Evolutionary conservation across 192 early-diverging fungal species (phyloP), one percentile per base, ranked within the genome.

Genomic region (Lobosporangium transversale): DNA sequence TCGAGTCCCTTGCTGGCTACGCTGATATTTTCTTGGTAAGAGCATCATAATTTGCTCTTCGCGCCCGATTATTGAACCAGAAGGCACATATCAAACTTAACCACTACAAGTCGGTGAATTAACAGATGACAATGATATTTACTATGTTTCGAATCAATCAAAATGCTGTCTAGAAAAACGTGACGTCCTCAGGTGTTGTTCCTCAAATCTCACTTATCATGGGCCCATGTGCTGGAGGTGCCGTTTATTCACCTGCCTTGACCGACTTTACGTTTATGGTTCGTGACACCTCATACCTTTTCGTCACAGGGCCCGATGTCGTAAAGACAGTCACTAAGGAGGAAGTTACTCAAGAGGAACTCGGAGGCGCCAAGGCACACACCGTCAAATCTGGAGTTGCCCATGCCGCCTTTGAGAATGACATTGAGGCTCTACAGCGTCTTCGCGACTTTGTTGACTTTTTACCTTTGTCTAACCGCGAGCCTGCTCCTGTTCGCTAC

Each of bases 231-330:
- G 97, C 97, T 27, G 97, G 97, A 78, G 96, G 96, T 48, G 95
- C 95, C 8, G 97, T 98, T 24, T 98, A 98, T 82, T 96, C 94
- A 17, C 97, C 97, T 20, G 97, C 97, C 43, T 82, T 98, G 82
- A 98, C 95, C 0, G 97, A 98, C 65, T 97, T 97, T 56, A 96
- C 92, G 2, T 94, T 97, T 66, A 98, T 98, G 97, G 95, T 98
- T n/a, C 85, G 89, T 18, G 93, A 95, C 67, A 93, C 95, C 4
- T 97, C 95, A 35, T 93, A 97, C 74, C 85, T 98, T 57, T 98
- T 97, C 81, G 97, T 98, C 31, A 98, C 97, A 7, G 97, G 97
- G 18, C 97, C 97, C 4, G 95, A 96, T 27, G 97, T 98, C 4
- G 94, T 98, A 69, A 96, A 95, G 85, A 90, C 92, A 5, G 95